Percentiles rank a stretch among this genome's conserved stretches.
Evolutionary conservation across 139 green algal genomes (phyloP).

Genomic region (Ulvella scutata): DNA sequence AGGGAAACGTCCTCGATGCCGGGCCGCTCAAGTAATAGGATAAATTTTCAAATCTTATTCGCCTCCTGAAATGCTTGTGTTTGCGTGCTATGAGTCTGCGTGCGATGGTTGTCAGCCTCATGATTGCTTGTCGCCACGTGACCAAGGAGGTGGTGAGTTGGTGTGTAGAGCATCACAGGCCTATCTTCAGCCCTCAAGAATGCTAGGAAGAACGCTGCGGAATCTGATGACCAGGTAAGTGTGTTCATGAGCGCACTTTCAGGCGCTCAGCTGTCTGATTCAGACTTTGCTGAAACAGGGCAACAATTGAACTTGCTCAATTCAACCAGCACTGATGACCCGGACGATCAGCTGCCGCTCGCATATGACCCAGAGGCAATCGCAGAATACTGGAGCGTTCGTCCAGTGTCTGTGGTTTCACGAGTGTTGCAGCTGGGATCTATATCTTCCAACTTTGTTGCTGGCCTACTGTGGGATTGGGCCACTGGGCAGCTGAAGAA

Average conservation of each 20-base stretch:
- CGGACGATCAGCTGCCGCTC: slow-evolving; percentile 53
- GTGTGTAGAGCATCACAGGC: background rate
- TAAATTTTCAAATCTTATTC: too few relatives aligned
- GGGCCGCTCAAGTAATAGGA: too few relatives aligned
- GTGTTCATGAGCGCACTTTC: background rate
- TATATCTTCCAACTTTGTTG: slow-evolving; percentile 42
- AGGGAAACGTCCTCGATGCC: too few relatives aligned
- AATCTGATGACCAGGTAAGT: background rate
- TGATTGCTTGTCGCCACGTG: background rate
- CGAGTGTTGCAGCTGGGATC: slow-evolving; percentile 73
- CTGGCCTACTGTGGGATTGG: slow-evolving; percentile 39
- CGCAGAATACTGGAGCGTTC: slow-evolving; percentile 59
- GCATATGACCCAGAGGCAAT: slow-evolving; percentile 80
- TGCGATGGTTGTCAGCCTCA: background rate
- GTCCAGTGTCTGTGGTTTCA: slow-evolving; percentile 64
- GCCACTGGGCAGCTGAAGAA: slow-evolving; percentile 5
- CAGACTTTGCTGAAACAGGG: slow-evolving; percentile 18
- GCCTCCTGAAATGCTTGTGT: too few relatives aligned
- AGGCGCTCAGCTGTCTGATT: background rate
- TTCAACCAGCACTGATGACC: slow-evolving; percentile 2
- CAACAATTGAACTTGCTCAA: background rate
- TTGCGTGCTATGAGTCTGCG: background rate
- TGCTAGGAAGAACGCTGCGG: background rate
- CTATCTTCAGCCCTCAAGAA: background rate
- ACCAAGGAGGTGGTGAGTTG: background rate